Base-by-base conservation (phyloP, 768 basidiomycete species). In the Austroboletus eburneus region DNA sequence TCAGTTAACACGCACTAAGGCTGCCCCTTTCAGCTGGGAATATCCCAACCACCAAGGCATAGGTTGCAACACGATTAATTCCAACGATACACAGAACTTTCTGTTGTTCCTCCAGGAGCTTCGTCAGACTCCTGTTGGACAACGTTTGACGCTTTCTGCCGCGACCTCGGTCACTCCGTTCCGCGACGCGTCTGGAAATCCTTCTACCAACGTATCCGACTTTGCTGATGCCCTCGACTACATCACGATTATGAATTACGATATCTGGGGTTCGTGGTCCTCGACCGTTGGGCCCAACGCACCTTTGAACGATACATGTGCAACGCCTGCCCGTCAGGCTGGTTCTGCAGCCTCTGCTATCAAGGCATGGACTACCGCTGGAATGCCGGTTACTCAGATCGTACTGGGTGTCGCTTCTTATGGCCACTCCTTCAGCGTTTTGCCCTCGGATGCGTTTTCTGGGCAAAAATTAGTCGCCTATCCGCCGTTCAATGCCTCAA, bases 371-470 rank as follows among this genome's bases (percentile, higher is more conserved):
- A 77, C 70, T 2, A 57, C 63, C 2, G 91, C 91, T 33, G 87
- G 89, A 5, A 83, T 95, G 60, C 87, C 91, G 1, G 61, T 67
- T 17, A 3, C 52, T 48, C 63, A 85, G 68, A 86, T 94, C 48
- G 79, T 91, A 12, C 78, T 96, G 8, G 91, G 88, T 39, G 80
- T 94, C 2, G 79, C 91, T 9, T 67, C 83, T 4, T 94, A 91
- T 66, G 91, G 91, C 0, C 88, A 90, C 63, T 81, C 88, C 9
- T 93, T 73, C 70, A 52, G 48, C 10, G 72, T 78, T 32, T 57
- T 72, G 8, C 38, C 60, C 4, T 54, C 48, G 8, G 56, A 67
- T 29, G 79, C 79, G 0, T 57, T 75, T 48, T 49, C 58, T 4
- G 45, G 57, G 5, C 69, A 58, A 13, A 59, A 58, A 14, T 64